Evolutionary conservation across 148 eudicot genomes (phyloP), one percentile per base, ranked within the genome.

Genomic region (Vaccinium corymbosum): DNA sequence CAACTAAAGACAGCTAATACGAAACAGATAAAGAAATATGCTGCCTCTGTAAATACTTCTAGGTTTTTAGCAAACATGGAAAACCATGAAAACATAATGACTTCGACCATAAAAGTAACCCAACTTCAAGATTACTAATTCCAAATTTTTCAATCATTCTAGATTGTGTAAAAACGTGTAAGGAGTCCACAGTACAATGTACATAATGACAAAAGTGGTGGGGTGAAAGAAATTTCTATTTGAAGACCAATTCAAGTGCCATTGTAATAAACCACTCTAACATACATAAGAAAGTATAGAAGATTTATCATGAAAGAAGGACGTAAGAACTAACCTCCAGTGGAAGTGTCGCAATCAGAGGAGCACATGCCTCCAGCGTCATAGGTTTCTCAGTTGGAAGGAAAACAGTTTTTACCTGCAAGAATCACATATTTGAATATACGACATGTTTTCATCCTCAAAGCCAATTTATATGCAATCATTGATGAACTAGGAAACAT

Each of bases 301-400:
- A 71, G 53, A 56, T 17, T 4, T 6, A 35, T 25, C 27, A n/a
- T 35, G 59, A 64, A 42, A 42, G 61, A 19, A 75, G 51, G n/a
- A 52, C 9, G 38, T 6, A 32, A 76, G 46, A 42, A 78, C 85
- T 85, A 88, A 94, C 99, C 99, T 97, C 99, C 93, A 97, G 89
- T 53, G 98, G 94, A 80, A 97, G 94, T 80, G 98, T 97, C 13
- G 98, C 98, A 77, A 95, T 94, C 73, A 97, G 93, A 83, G 98
- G 99, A 88, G 99, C 99, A 87, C 92, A 94, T 82, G 91, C 84
- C 85, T 97, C 99, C 50, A 95, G 89, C 48, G 95, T 92, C 83
- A 97, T 85, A 68, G 98, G 84, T 56, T 83, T 50, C 53, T 98
- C 99, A 3, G 98, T 95, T 6, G 97, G 96, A 81, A 95, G 81